Evolutionary conservation across 345 rosid genomes (phyloP).

Genomic region (Syzygium aromaticum): DNA sequence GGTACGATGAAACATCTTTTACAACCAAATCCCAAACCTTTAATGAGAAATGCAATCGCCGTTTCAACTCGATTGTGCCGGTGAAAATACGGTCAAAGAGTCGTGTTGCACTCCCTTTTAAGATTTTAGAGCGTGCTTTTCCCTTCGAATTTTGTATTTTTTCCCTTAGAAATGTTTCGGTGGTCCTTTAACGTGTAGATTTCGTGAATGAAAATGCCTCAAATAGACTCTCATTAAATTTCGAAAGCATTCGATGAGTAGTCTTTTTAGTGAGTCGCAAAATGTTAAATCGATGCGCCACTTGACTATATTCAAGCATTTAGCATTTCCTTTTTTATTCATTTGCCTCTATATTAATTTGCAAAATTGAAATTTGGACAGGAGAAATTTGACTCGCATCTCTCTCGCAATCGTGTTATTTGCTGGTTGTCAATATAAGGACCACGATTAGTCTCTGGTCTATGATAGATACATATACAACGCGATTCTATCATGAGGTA

Average conservation of each 20-base stretch:
- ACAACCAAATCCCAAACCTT: neutral
- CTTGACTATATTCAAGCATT: neutral
- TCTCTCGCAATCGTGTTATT: neutral
- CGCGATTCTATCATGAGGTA: neutral
- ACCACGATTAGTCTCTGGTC: accelerated
- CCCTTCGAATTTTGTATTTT: neutral
- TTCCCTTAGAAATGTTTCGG: neutral
- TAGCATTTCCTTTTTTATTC: no score
- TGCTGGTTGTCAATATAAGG: neutral
- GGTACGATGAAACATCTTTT: neutral
- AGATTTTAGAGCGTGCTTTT: neutral
- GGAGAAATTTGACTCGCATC: neutral
- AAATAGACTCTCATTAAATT: neutral
- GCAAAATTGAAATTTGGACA: neutral
- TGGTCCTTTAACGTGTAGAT: accelerated
- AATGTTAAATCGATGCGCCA: neutral
- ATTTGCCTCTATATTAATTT: no score
- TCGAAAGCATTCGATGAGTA: neutral
- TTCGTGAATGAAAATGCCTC: neutral
- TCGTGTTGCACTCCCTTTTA: neutral
- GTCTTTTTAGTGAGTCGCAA: neutral
- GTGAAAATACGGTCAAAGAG: neutral
- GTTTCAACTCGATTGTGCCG: neutral
- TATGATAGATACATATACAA: neutral
- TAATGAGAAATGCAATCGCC: neutral